Conservation (phyloP, 2,329 filamentous ascomycete genomes). For the Amauroascus verrucosus region DNA sequence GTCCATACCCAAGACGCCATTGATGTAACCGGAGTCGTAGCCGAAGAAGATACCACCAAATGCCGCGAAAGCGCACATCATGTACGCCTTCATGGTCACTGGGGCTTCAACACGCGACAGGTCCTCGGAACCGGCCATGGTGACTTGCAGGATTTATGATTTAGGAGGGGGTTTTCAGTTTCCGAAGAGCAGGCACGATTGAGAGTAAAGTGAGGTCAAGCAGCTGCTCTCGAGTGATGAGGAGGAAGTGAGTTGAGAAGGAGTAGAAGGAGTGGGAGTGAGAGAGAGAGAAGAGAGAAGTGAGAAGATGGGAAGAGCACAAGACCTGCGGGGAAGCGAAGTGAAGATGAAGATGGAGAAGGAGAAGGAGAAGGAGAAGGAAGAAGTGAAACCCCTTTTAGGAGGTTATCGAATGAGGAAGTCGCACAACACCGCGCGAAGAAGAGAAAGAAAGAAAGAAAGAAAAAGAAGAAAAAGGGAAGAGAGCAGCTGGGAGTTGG, state of each 20-base stretch:
- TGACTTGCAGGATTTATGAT: no score
- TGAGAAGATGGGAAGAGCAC: not conserved
- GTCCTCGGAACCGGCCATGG: conserved; percentile 37
- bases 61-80: conserved; percentile 51
- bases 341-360: not conserved
- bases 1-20: conserved; percentile 42
- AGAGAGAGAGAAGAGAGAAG: not conserved
- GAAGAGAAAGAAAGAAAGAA: not conserved
- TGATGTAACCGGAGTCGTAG: conserved; percentile 50
- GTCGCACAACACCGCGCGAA: not conserved
- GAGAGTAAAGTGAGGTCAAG: not conserved
- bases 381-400: not conserved
- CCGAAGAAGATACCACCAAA: conserved; percentile 54
- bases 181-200: not conserved
- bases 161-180: no score
- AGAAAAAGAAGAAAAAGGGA: not conserved
- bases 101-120: conserved; percentile 48
- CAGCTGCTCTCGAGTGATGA: not conserved
- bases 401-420: not conserved
- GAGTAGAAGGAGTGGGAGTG: not conserved
- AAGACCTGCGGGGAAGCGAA: no score
- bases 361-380: not conserved
- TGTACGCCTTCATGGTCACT: conserved; percentile 49
- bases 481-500: no score
- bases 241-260: not conserved